phyloP scores from a whole-genome alignment of 2,329 filamentous ascomycete species.

The Parasarocladium wereldwijsianum region DNA sequence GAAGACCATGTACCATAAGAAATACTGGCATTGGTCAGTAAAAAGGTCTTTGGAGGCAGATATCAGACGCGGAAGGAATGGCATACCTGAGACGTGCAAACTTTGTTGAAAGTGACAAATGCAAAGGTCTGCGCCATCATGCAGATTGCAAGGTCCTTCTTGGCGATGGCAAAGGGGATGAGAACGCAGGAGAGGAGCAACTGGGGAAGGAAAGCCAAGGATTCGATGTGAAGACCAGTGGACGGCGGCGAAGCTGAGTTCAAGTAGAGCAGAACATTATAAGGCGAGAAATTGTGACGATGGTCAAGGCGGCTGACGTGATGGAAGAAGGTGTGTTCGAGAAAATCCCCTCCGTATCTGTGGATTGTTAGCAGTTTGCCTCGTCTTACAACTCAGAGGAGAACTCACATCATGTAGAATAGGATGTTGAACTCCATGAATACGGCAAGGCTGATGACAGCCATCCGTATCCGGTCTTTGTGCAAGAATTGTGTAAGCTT shows the following conservation, averaged over 20 bases:
- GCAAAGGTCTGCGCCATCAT: constrained; percentile 95
- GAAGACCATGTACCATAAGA: constrained; percentile 94
- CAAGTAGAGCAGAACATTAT: constrained; percentile 83
- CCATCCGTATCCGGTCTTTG: constrained; percentile 39
- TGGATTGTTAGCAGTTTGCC: constrained; percentile 6
- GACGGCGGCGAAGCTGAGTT: constrained; percentile 44
- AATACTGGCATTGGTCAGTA: constrained; percentile 53
- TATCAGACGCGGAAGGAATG: not conserved
- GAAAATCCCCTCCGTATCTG: constrained; percentile 66
- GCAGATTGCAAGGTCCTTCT: constrained; percentile 63
- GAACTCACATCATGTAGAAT: constrained; percentile 62
- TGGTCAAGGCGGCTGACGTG: constrained; percentile 90
- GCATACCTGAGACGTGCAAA: constrained; percentile 88
- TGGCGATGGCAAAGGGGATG: constrained; percentile 63
- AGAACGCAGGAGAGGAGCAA: constrained; percentile 63
- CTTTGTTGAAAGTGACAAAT: constrained; percentile 97
- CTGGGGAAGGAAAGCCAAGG: constrained; percentile 79
- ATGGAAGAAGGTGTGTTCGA: constrained; percentile 84
- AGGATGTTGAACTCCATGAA: constrained; percentile 58
- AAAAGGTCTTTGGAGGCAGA: not conserved
- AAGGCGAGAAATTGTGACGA: constrained; percentile 95
- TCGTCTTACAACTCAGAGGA: not conserved
- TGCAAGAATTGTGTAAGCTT: constrained; percentile 31
- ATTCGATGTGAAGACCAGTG: constrained; percentile 43
- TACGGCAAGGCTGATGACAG: constrained; percentile 50